Evolutionary conservation across 139 green algal genomes (phyloP).

Genomic region (Tetradesmus obliquus): DNA sequence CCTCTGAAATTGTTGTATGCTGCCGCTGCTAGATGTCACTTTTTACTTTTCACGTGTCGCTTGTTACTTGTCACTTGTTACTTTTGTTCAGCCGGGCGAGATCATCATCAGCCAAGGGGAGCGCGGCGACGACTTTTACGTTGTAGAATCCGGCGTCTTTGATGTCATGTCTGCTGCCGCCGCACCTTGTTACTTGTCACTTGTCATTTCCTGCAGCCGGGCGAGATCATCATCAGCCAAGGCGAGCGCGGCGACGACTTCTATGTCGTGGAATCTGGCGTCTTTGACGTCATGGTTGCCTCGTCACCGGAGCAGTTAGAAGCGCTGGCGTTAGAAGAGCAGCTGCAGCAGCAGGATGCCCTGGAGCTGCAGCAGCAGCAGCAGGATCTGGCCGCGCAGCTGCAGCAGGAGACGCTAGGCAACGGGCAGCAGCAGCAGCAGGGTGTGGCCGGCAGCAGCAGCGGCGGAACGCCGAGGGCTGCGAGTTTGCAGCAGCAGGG

Average conservation of each 20-base stretch:
- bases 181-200: background rate
- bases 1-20: too few species aligned
- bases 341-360: background rate
- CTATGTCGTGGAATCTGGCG: slow-evolving; percentile 58
- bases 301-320: background rate
- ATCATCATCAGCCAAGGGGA: slow-evolving; percentile 72
- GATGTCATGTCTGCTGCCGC: background rate
- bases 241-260: slow-evolving; percentile 65
- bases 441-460: background rate
- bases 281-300: slow-evolving; percentile 70
- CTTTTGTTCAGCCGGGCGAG: slow-evolving; percentile 50
- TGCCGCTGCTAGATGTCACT: too few species aligned
- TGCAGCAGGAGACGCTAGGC: slow-evolving; percentile 2
- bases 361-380: background rate
- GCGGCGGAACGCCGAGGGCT: background rate
- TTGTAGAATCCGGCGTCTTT: background rate
- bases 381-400: background rate
- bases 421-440: slow-evolving; percentile 2
- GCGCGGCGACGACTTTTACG: slow-evolving; percentile 54
- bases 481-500: background rate
- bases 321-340: background rate
- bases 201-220: slow-evolving; percentile 29
- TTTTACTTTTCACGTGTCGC: too few species aligned
- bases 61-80: too few species aligned
- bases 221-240: slow-evolving; percentile 72